Base-by-base conservation (phyloP, 2,329 filamentous ascomycete species). In the Polychaeton citri region DNA sequence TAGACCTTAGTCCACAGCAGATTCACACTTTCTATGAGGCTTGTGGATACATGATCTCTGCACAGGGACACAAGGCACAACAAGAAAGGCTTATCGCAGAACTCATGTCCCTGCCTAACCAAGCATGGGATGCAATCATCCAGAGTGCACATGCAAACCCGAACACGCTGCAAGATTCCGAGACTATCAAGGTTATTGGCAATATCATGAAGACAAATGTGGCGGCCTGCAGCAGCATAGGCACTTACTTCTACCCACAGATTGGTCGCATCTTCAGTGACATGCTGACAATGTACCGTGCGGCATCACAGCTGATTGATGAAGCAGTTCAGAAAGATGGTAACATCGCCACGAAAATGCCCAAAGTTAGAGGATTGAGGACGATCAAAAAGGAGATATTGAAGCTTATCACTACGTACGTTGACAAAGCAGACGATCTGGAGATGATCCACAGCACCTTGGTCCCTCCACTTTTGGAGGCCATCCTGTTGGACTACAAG, bases 191-290 rank as follows among this genome's bases (percentile, higher is more conserved):
- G 68, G 79, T 98, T 47, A 87, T 98, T 43, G 90, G 90, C 47
- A 98, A 98, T 63, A 95, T 98, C 57, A 98, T 98, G 90, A 98
- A 98, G 73, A 98, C 90, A 1, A 98, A 98, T 51, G 90, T 98
- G 4, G 88, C 92, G n/a, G 90, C 90, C 21, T 98, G 90, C 60
- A 84, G 83, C 21, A 96, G 90, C 1, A 90, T 98, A 39, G 90
- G 92, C 21, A 78, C 84, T 35, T 98, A 96, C 63, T 98, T 98
- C 61, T 95, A 94, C 54, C 88, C 90, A 9, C 90, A 98, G 58
- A 94, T 98, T 49, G 90, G 88, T 28, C 81, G 86, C 38, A 96
- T 98, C 49, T 98, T 96, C 60, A 78, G 92, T 48, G 90, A 98
- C 57, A 96, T 98, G 88, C 68, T 98, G 38, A 88, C 90, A 52